Evolutionary conservation across 2,329 filamentous ascomycete genomes (phyloP).

Genomic region (Trichoderma aggressivum): DNA sequence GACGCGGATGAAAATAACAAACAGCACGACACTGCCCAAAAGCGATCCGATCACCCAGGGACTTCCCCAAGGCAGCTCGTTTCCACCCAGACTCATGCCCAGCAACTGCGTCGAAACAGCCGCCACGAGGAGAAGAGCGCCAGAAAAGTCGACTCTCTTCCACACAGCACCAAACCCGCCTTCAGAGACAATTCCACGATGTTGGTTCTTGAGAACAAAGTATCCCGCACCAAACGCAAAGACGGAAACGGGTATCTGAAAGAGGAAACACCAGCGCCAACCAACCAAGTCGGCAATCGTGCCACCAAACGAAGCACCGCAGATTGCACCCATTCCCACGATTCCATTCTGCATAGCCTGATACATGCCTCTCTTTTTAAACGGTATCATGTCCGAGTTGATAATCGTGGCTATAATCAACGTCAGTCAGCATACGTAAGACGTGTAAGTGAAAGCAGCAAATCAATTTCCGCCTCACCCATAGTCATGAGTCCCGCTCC

Average conservation of each 20-base stretch:
- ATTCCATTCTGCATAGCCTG: conserved; percentile 59
- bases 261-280: conserved; percentile 65
- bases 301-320: conserved; percentile 62
- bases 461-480: conserved; percentile 36
- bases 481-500: conserved; percentile 68
- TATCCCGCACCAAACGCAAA: conserved; percentile 53
- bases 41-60: conserved; percentile 46
- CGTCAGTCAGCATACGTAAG: neutral
- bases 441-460: too few relatives aligned
- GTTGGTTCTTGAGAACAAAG: conserved; percentile 42
- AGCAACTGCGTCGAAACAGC: conserved; percentile 57
- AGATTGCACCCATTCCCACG: conserved; percentile 59
- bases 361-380: conserved; percentile 55
- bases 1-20: conserved; percentile 44
- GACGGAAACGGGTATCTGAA: conserved; percentile 58
- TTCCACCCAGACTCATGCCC: conserved; percentile 54
- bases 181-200: conserved; percentile 26
- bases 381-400: conserved; percentile 63
- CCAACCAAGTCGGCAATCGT: conserved; percentile 61
- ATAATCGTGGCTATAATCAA: conserved; percentile 43
- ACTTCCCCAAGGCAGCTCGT: conserved; percentile 51
- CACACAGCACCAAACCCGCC: conserved; percentile 41
- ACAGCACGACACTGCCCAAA: conserved; percentile 40
- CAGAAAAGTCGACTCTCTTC: conserved; percentile 56
- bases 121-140: conserved; percentile 54